A percentile compares a stretch with the other conserved stretches of the same genome.
These are phyloP conservation scores for Eurotiales sp. DNA, from an alignment of 2,329 filamentous ascomycete genomes.

Conservation along the genomic window DNA sequence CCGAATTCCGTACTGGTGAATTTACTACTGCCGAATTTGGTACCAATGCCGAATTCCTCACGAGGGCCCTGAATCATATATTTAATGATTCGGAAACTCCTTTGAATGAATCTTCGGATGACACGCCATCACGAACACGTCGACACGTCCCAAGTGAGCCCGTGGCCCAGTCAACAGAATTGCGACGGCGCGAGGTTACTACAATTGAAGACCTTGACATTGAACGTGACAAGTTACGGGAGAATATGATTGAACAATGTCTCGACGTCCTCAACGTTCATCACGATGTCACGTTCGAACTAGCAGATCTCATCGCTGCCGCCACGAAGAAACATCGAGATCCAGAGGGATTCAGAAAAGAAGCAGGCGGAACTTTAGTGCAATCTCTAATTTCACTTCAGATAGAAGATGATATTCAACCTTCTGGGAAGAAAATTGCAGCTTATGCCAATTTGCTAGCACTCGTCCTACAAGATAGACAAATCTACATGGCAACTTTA, in stretches of 20 bases:
- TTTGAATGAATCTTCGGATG: conserved; percentile 22
- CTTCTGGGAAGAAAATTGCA: conserved; percentile 67
- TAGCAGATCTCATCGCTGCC: conserved; percentile 78
- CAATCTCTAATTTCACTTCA: conserved; percentile 72
- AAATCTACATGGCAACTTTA: conserved; percentile 75
- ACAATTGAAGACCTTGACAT: conserved; percentile 77
- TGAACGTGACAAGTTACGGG: conserved; percentile 67
- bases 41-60: conserved; percentile 34
- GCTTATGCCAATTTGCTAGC: conserved; percentile 91
- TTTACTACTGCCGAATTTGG: too few species aligned
- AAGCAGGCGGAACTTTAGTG: conserved; percentile 78
- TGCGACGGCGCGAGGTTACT: conserved; percentile 30
- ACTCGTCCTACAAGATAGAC: conserved; percentile 74
- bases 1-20: conserved; percentile 37
- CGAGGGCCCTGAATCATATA: conserved; percentile 43
- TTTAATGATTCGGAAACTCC: conserved; percentile 30
- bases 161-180: conserved; percentile 20
- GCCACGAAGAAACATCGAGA: conserved; percentile 62
- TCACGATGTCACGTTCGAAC: conserved; percentile 81
- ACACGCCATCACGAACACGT: conserved; percentile 21
- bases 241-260: conserved; percentile 80
- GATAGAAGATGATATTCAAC: conserved; percentile 54
- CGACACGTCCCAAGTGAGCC: conserved; percentile 21
- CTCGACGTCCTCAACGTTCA: conserved; percentile 87
- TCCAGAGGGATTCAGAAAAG: conserved; percentile 57